Base-by-base conservation (phyloP, 2,329 filamentous ascomycete species). In the Domatiomyces globalis region DNA sequence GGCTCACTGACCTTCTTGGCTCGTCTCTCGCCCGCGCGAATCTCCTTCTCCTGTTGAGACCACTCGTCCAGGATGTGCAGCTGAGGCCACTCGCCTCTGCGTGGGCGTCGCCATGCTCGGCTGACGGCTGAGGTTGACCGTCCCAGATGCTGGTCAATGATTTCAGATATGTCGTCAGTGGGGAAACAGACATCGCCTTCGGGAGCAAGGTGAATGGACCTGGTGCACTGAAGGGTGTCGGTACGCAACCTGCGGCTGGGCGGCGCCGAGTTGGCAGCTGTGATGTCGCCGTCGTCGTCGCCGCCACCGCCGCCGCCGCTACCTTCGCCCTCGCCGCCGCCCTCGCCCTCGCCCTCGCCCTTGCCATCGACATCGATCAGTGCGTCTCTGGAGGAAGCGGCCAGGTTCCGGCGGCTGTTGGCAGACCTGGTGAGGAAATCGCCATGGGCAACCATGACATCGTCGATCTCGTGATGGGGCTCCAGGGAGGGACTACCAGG, bases 131-230 rank as follows among this genome's bases (percentile, higher is more conserved):
- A 74, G 4, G 71, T 67, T 44, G 72, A 73, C 39, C 71, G 70
- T 6, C 74, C 67, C 52, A 71, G 71, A 10, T 92, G 87, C 46
- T 94, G 87, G 29, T 90, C 85, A 25, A 77, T 87, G 46, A 92
- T 72, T 61, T 94, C 87, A 0, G 87, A 92, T 67, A 88, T 75
- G 4, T 75, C 81, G 50, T 85, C 83, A 5, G 81, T 80, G 0
- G 89, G 90, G 62, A 95, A 95, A 70, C 92, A 95, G 0, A 96
- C 89, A 68, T 96, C 92, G 58, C 85, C 85, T 61, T 92, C 81
- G 0, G 82, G 85, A 9, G 82, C 75, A 10, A 83, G 66, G 10
- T 76, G 74, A 57, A 81, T 75, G 4, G 78, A 81, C 51, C 76
- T 74, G 33, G 9, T 15, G 39, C 56, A 54, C 27, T 52, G 51